A percentile compares a stretch with the other conserved stretches of the same genome.
These are phyloP conservation scores for Lachnellula subtilissima DNA, from an alignment of 2,329 filamentous ascomycete genomes.

Conservation along the genomic window DNA sequence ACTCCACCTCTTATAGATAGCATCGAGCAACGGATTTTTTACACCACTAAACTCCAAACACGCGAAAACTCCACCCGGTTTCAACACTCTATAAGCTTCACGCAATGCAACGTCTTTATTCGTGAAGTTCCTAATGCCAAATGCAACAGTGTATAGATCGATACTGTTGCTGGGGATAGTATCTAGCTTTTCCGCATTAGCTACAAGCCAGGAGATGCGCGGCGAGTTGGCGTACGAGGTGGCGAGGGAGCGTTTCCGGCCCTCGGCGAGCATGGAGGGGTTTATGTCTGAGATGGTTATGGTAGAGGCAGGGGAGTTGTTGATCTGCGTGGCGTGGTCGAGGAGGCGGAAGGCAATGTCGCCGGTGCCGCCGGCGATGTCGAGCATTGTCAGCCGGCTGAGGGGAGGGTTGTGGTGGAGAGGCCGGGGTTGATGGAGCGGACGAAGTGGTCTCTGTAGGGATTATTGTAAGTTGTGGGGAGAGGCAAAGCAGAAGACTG, in stretches of 20 bases:
- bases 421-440: conserved; percentile 71
- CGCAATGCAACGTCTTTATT: conserved; percentile 77
- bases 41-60: conserved; percentile 90
- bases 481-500: not conserved
- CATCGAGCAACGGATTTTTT: conserved; percentile 71
- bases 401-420: conserved; percentile 35
- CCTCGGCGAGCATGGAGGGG: conserved; percentile 86
- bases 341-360: conserved; percentile 98
- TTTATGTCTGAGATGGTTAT: conserved; percentile 97
- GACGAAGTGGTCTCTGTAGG: conserved; percentile 77
- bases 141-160: conserved; percentile 95
- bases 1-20: conserved; percentile 90
- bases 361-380: conserved; percentile 93
- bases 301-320: conserved; percentile 72
- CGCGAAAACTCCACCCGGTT: conserved; percentile 92
- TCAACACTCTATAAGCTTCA: conserved; percentile 83
- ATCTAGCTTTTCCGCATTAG: conserved; percentile 77
- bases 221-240: conserved; percentile 50
- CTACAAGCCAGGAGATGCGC: conserved; percentile 72
- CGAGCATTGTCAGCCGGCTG: conserved; percentile 69
- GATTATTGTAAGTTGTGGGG: not conserved
- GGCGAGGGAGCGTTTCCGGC: conserved; percentile 67
- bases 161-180: conserved; percentile 65
- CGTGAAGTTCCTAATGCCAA: conserved; percentile 96
- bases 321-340: conserved; percentile 75